phyloP scores from a whole-genome alignment of 169 alveolate species.

The Eimeria tenella region DNA sequence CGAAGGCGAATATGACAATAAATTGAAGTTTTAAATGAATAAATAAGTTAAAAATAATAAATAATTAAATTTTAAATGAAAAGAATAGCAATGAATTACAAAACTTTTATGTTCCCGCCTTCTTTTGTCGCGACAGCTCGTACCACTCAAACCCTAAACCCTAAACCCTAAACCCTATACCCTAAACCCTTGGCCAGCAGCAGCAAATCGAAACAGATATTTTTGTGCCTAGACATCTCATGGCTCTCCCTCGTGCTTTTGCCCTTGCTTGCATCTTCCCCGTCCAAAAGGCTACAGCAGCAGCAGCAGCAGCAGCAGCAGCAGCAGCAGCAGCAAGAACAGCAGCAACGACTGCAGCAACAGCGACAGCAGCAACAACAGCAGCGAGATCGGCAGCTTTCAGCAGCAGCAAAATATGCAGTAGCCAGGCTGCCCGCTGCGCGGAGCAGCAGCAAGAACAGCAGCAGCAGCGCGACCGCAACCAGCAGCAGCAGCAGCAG shows the following conservation, averaged over 20 bases:
- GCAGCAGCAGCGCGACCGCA: not conserved
- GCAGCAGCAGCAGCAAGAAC: not conserved
- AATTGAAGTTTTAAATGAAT: not conserved
- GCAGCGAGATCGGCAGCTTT: not conserved
- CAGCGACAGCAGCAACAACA: not conserved
- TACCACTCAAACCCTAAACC: not conserved
- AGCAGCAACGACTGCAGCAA: not conserved
- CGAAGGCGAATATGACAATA: not conserved
- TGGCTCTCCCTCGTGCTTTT: too few species aligned
- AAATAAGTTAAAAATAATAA: too few species aligned
- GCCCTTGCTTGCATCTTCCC: not conserved
- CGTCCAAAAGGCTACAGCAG: not conserved
- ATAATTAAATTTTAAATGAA: too few species aligned
- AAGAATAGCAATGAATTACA: not conserved
- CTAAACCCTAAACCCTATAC: not conserved
- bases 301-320: not conserved
- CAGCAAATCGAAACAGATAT: not conserved
- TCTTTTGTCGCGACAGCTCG: too few species aligned
- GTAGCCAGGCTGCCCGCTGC: not conserved
- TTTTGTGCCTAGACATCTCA: too few species aligned
- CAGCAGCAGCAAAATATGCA: not conserved
- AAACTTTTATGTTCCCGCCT: not conserved
- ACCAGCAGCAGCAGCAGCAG: not conserved
- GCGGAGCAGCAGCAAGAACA: not conserved
- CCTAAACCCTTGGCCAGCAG: not conserved